Percentiles rank a stretch among this genome's conserved stretches.
Conservation (phyloP, 2,329 filamentous ascomycete species). For the Pseudogymnoascus sp. region DNA sequence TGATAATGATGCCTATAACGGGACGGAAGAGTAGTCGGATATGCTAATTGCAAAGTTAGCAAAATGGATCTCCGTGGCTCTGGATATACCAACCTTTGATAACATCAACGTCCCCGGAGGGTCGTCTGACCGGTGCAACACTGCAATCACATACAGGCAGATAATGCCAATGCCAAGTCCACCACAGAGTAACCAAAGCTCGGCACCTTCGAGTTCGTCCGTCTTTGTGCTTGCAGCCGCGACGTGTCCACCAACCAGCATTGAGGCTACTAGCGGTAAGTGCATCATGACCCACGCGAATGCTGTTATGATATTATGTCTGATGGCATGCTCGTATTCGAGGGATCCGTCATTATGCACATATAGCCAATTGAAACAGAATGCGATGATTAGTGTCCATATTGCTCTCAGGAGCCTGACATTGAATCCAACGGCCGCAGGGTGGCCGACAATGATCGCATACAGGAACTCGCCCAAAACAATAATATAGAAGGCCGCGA, state of each 20-base stretch:
- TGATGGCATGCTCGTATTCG: slow-evolving; percentile 36
- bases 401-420: slow-evolving; percentile 36
- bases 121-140: slow-evolving; percentile 35
- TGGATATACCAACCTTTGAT: slow-evolving; percentile 12
- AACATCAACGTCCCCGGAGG: slow-evolving; percentile 22
- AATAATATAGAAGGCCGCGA: slow-evolving; percentile 44
- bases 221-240: slow-evolving; percentile 33
- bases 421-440: slow-evolving; percentile 38
- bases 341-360: slow-evolving; percentile 40
- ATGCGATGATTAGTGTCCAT: slow-evolving; percentile 42
- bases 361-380: slow-evolving; percentile 44
- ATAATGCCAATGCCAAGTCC: slow-evolving; percentile 38
- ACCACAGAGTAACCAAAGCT: slow-evolving; percentile 41
- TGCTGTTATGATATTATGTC: slow-evolving; percentile 32
- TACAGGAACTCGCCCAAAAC: slow-evolving; percentile 44
- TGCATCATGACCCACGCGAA: slow-evolving; percentile 40
- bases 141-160: slow-evolving; percentile 36
- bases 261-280: slow-evolving; percentile 36
- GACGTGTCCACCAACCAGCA: slow-evolving; percentile 41
- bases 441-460: slow-evolving; percentile 39
- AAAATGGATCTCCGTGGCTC: background rate
- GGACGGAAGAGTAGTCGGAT: slow-evolving; percentile 17
- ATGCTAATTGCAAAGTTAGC: slow-evolving; percentile 11
- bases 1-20: slow-evolving; percentile 30
- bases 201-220: slow-evolving; percentile 34